These are phyloP conservation scores for Eryngium alpinum DNA, from an alignment of 140 eudicot species.

Conservation along the genomic window DNA sequence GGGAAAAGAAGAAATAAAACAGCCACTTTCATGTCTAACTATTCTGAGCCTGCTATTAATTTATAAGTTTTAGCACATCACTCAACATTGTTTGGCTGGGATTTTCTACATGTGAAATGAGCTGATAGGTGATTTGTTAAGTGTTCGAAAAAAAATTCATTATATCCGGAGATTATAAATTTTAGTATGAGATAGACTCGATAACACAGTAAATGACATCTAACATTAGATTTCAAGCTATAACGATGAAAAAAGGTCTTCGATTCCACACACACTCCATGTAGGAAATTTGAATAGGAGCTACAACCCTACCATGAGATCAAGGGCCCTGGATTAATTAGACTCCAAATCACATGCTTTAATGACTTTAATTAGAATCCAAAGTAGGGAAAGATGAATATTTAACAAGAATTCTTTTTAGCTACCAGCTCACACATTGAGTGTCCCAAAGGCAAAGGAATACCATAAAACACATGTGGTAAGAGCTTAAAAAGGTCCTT, in stretches of 20 bases:
- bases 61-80: neutral
- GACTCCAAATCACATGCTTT: slow-evolving; percentile 23
- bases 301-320: slow-evolving; percentile 2
- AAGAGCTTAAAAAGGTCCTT: slow-evolving; percentile 22
- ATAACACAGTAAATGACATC: too few relatives aligned
- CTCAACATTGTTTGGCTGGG: neutral
- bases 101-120: too few relatives aligned
- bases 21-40: slow-evolving; percentile 4
- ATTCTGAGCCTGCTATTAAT: neutral
- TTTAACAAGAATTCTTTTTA: slow-evolving; percentile 8
- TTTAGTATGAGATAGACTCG: too few relatives aligned
- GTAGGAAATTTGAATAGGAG: too few relatives aligned
- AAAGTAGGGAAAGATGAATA: slow-evolving; percentile 16
- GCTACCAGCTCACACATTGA: slow-evolving; percentile 10
- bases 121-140: too few relatives aligned
- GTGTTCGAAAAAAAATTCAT: too few relatives aligned
- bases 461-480: slow-evolving; percentile 26
- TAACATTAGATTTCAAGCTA: too few relatives aligned
- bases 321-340: slow-evolving; percentile 3
- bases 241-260: too few relatives aligned
- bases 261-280: too few relatives aligned
- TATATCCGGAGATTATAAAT: too few relatives aligned
- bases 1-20: neutral
- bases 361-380: slow-evolving; percentile 30
- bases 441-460: slow-evolving; percentile 25